phyloP scores from a whole-genome alignment of 495 filamentous ascomycete species.

The Talaromyces liani region DNA sequence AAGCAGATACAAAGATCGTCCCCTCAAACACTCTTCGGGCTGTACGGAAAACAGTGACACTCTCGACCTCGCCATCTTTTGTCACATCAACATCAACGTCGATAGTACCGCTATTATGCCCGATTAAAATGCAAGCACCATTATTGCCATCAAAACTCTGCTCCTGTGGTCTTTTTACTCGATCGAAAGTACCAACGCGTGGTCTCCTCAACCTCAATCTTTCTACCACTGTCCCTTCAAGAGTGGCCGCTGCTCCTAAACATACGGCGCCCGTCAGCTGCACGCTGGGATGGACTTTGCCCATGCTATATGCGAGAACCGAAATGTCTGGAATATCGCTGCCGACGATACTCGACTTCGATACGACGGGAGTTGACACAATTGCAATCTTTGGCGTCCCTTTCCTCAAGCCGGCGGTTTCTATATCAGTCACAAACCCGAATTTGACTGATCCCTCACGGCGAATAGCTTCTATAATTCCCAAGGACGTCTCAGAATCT shows the following conservation, averaged over 20 bases:
- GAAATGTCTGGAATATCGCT: conserved; percentile 11
- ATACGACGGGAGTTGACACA: conserved; percentile 9
- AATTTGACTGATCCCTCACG: conserved; percentile 20
- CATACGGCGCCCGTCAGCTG: conserved; percentile 30
- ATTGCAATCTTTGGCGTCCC: conserved; percentile 28
- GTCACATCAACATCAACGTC: conserved; percentile 12
- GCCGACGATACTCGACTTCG: background rate
- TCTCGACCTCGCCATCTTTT: conserved; percentile 11
- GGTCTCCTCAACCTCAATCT: background rate
- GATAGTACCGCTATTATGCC: conserved; percentile 18
- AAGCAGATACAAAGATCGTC: conserved; percentile 12
- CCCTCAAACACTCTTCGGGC: conserved; percentile 22
- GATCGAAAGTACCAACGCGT: background rate
- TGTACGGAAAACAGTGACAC: conserved; percentile 23
- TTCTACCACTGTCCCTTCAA: conserved; percentile 19
- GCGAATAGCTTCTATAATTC: conserved; percentile 21
- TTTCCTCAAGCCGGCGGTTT: conserved; percentile 11
- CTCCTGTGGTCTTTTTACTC: background rate
- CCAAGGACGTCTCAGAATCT: conserved; percentile 2
- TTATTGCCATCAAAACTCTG: background rate
- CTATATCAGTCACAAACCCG: conserved; percentile 15
- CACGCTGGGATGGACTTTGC: conserved; percentile 23
- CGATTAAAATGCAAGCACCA: conserved; percentile 7
- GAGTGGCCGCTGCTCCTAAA: conserved; percentile 18
- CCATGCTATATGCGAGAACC: conserved; percentile 23